Conservation (phyloP, 495 filamentous ascomycete species). For the Thermochaetoides thermophila region DNA sequence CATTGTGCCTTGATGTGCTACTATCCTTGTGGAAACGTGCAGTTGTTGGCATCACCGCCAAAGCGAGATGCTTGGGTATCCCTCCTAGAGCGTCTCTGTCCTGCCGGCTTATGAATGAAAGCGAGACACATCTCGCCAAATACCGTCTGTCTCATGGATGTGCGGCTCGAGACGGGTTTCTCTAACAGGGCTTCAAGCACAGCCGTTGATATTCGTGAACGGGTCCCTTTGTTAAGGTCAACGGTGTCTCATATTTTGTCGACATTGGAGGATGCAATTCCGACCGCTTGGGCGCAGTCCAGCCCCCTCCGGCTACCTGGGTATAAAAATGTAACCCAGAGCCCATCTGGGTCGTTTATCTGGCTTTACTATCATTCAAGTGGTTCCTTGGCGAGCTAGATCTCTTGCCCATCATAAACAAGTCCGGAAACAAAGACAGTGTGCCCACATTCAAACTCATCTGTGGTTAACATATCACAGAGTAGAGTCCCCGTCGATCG, state of each 20-base stretch:
- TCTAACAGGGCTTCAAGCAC: too few species aligned
- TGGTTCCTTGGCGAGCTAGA: not conserved
- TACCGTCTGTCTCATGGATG: too few species aligned
- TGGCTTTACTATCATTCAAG: not conserved
- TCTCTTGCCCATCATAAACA: not conserved
- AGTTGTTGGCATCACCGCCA: not conserved
- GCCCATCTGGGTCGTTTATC: not conserved
- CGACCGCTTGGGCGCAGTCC: not conserved
- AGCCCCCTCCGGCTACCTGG: not conserved
- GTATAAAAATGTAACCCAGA: slow-evolving; percentile 5
- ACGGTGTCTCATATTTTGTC: not conserved
- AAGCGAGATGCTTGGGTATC: not conserved
- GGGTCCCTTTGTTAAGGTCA: too few species aligned
- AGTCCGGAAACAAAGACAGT: too few species aligned
- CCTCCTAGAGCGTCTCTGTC: not conserved
- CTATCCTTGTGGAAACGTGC: slow-evolving; percentile 2
- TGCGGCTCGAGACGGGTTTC: too few species aligned
- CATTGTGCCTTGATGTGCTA: slow-evolving; percentile 3
- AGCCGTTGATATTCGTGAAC: too few species aligned
- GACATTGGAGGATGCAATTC: not conserved
- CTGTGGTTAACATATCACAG: too few species aligned
- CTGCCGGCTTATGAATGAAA: too few species aligned
- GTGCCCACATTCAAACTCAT: too few species aligned
- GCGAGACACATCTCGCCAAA: too few species aligned
- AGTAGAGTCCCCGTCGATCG: too few species aligned